Evolutionary conservation across 352 stramenopile genomes (phyloP), one percentile per base, ranked within the genome.

Genomic region (Globisporangium nodosum): DNA sequence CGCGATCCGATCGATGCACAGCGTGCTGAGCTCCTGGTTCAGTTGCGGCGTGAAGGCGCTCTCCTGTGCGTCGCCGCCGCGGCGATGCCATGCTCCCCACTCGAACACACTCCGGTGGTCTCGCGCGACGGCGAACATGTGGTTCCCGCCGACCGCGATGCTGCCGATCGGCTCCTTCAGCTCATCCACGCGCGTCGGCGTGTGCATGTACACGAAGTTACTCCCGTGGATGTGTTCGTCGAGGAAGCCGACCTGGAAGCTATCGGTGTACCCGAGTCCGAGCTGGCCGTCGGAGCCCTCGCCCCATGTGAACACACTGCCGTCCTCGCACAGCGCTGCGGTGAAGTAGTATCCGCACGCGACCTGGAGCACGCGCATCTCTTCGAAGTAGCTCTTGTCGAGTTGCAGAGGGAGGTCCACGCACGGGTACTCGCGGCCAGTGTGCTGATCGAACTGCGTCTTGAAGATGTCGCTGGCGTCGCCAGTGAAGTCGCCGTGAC

Each of bases 301-400:
- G 0, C 82, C 82, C 78, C 80, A 92, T 21, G 79, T 76, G 45
- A 87, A 87, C 5, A 90, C 73, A 21, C 71, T 84, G 3, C 76
- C 81, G 45, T 92, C 85, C 43, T 88, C 81, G n/a, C 76, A 78
- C 40, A 92, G 55, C 8, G 70, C 79, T 18, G 91, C 24, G 1
- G 71, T 88, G 54, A 89, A 90, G 56, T 89, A 90, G 54, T 87
- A 81, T 0, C 82, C 81, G 40, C 85, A 93, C 8, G 76, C 74
- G n/a, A 93, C 60, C 58, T 90, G 71, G 11, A 73, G 63, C 37
- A 90, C 73, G 18, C 71, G 70, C 76, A 89, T 88, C 40, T 89
- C 81, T 48, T 89, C 81, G 20, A 91, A 88, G 58, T 73, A 81
- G 58, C 77, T 87, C 8, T 71, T 73, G 63, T 91, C 78, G 20